These are phyloP conservation scores for Phytophthora europaea DNA, from an alignment of 352 stramenopile species.

Conservation along the genomic window DNA sequence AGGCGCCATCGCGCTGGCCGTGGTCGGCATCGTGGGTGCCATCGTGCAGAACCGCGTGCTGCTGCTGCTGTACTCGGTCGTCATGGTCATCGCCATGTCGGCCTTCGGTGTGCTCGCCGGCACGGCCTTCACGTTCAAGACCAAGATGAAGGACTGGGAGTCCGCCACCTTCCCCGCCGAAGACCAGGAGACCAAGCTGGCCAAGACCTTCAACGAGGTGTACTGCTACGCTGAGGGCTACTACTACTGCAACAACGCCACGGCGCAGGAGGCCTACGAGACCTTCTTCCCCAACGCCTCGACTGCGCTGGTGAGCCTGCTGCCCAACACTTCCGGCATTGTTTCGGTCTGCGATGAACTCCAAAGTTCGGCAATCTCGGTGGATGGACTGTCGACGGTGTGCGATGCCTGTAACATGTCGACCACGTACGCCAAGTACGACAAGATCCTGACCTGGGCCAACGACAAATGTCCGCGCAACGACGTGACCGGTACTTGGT, in stretches of 20 bases:
- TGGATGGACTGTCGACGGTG: conserved; percentile 52
- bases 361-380: conserved; percentile 13
- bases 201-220: conserved; percentile 77
- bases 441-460: conserved; percentile 76
- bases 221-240: conserved; percentile 90
- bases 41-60: conserved; percentile 73
- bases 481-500: conserved; percentile 61
- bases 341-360: conserved; percentile 61
- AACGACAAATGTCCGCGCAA: conserved; percentile 72
- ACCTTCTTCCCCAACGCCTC: conserved; percentile 72
- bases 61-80: conserved; percentile 75
- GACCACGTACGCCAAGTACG: conserved; percentile 67
- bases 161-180: conserved; percentile 60
- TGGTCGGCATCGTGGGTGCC: conserved; percentile 75
- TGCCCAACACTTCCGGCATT: conserved; percentile 74
- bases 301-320: conserved; percentile 41
- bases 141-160: conserved; percentile 76
- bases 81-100: conserved; percentile 78
- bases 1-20: conserved; percentile 61
- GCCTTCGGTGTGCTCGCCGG: conserved; percentile 78
- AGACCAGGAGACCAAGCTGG: conserved; percentile 66
- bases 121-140: conserved; percentile 79
- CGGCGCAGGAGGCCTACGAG: conserved; percentile 58
- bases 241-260: conserved; percentile 87
- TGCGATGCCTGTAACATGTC: conserved; percentile 70